Evolutionary conservation across 2,329 filamentous ascomycete genomes (phyloP).

Genomic region (Aspergillus fructus): DNA sequence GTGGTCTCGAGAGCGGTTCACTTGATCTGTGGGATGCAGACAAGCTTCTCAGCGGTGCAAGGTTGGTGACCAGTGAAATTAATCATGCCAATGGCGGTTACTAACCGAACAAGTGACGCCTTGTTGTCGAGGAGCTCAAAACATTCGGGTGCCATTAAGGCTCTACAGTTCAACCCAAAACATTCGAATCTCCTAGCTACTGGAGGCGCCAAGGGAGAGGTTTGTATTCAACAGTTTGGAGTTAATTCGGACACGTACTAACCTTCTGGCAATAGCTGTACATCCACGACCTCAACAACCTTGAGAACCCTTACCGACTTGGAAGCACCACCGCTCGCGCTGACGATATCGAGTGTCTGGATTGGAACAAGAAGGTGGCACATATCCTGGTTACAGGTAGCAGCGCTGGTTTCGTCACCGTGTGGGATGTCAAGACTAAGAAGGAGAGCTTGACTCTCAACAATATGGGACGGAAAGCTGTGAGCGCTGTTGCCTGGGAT

Average conservation of each 20-base stretch:
- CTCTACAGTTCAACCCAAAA: constrained; percentile 93
- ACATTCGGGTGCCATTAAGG: constrained; percentile 89
- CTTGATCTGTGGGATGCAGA: constrained; percentile 92
- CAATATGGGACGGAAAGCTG: constrained; percentile 81
- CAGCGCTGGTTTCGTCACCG: constrained; percentile 89
- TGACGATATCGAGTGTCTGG: constrained; percentile 92
- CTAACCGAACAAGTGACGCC: constrained; percentile 57
- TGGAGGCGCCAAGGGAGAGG: constrained; percentile 88
- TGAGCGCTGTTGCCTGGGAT: constrained; percentile 96
- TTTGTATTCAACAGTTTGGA: constrained; percentile 16
- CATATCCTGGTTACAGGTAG: constrained; percentile 96
- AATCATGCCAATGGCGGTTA: constrained; percentile 6
- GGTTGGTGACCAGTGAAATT: constrained; percentile 37
- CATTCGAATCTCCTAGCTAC: constrained; percentile 89
- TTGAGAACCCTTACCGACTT: constrained; percentile 81
- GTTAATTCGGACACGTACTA: constrained; percentile 7
- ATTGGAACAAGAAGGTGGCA: constrained; percentile 97
- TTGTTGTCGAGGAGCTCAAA: constrained; percentile 83
- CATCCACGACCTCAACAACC: constrained; percentile 90
- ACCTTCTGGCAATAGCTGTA: constrained; percentile 57
- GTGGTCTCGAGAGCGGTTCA: constrained; percentile 89
- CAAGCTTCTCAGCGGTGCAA: constrained; percentile 56
- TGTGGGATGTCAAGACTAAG: constrained; percentile 98
- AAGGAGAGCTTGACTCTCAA: constrained; percentile 96
- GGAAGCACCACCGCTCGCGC: constrained; percentile 85